A percentile compares a stretch with the other conserved stretches of the same genome.
phyloP scores from a whole-genome alignment of 2,329 filamentous ascomycete species.

The Elsinoe australis region DNA sequence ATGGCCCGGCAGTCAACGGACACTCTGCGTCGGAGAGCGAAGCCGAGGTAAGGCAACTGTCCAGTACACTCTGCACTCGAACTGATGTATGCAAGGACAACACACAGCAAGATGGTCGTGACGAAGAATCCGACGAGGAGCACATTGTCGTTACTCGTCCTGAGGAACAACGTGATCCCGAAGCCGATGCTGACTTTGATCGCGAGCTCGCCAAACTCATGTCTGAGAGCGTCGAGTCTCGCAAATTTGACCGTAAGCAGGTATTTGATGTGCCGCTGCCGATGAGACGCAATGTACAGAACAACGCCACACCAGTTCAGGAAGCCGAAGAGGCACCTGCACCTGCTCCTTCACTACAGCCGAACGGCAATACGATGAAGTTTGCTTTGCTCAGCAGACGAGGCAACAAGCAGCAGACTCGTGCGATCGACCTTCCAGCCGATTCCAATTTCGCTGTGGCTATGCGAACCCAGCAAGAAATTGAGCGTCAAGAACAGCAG shows the following conservation, averaged over 20 bases:
- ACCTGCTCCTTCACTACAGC: conserved; percentile 27
- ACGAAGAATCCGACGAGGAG: conserved; percentile 62
- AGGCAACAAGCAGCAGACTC: conserved; percentile 93
- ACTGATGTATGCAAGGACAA: conserved; percentile 32
- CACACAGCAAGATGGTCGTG: conserved; percentile 38
- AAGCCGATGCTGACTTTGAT: conserved; percentile 94
- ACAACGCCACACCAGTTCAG: conserved; percentile 31
- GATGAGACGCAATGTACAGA: conserved; percentile 57
- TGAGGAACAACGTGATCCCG: conserved; percentile 83
- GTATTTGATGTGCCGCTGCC: conserved; percentile 97
- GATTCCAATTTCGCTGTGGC: conserved; percentile 93
- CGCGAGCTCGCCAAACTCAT: conserved; percentile 98
- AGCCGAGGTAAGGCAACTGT: conserved; percentile 46
- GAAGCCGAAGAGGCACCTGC: conserved; percentile 36
- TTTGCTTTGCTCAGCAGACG: conserved; percentile 94
- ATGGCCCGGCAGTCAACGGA: conserved; percentile 42
- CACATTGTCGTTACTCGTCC: conserved; percentile 85
- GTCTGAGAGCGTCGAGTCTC: conserved; percentile 90
- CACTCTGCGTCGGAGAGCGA: conserved; percentile 57
- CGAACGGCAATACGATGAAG: conserved; percentile 65
- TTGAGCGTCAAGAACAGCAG: conserved; percentile 91
- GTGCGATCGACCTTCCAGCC: conserved; percentile 78
- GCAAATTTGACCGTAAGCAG: conserved; percentile 91
- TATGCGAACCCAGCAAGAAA: conserved; percentile 92
- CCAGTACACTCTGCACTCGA: conserved; percentile 25